Evolutionary conservation across 1,139 yeast genomes (phyloP).

Genomic region (Scheffersomyces parashehatae): DNA sequence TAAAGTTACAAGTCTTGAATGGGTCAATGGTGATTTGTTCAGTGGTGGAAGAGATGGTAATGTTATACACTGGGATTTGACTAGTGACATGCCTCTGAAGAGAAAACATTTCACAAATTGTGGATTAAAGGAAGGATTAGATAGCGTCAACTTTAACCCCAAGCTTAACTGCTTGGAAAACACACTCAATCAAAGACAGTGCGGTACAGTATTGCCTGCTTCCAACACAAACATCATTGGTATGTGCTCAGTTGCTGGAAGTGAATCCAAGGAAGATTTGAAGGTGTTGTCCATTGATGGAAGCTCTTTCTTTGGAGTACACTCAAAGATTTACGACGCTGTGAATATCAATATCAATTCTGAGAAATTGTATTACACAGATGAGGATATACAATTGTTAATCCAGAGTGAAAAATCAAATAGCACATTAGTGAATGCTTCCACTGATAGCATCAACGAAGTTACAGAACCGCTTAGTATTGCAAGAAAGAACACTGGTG

Average conservation of each 20-base stretch:
- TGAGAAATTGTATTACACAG: constrained; percentile 33
- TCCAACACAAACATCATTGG: constrained; percentile 51
- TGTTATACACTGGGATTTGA: constrained; percentile 71
- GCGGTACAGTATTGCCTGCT: constrained; percentile 63
- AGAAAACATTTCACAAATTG: constrained; percentile 33
- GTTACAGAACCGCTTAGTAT: constrained; percentile 24
- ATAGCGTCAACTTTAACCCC: constrained; percentile 41
- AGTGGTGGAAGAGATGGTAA: constrained; percentile 73
- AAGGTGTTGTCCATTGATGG: constrained; percentile 55
- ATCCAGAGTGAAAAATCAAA: constrained; percentile 18
- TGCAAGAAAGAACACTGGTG: constrained; percentile 7
- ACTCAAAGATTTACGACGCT: constrained; percentile 42
- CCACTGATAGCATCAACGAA: constrained; percentile 10
- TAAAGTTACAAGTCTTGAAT: constrained; percentile 55
- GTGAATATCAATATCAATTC: constrained; percentile 21
- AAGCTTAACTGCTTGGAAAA: constrained; percentile 31
- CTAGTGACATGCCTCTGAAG: constrained; percentile 22
- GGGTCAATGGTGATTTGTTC: constrained; percentile 62
- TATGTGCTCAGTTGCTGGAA: constrained; percentile 36
- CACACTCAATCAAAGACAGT: constrained; percentile 46
- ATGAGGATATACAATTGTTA: constrained; percentile 33
- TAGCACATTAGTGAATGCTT: constrained; percentile 28
- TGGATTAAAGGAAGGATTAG: constrained; percentile 49
- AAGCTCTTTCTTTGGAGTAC: constrained; percentile 56
- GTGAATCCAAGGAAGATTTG: constrained; percentile 26